Conservation (phyloP, 1,139 yeast species). For the Taphrina populina region DNA sequence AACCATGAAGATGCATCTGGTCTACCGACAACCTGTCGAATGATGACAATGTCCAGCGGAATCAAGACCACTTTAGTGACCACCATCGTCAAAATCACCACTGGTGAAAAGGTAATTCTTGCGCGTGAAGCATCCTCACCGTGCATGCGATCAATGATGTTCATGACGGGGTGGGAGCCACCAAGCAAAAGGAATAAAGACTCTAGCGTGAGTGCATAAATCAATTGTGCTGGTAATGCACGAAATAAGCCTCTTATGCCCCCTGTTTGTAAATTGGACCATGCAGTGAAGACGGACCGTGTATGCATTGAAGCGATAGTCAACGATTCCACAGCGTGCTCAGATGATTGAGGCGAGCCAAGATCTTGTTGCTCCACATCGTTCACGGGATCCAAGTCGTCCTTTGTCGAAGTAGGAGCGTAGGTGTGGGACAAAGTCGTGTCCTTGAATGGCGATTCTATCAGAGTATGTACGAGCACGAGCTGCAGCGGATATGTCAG, state of each 20-base stretch:
- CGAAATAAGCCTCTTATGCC: constrained; percentile 8
- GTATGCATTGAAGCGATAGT: constrained; percentile 6
- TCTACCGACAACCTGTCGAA: constrained; percentile 10
- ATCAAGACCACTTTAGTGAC: constrained; percentile 4
- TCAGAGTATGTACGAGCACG: constrained; percentile 18
- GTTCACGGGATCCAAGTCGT: constrained; percentile 3
- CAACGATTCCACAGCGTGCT: neutral
- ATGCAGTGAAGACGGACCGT: constrained; percentile 12
- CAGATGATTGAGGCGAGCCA: neutral
- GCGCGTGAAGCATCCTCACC: constrained; percentile 7
- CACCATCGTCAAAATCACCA: neutral
- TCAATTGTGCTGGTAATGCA: constrained; percentile 15
- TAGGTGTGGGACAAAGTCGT: neutral
- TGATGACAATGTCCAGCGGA: constrained; percentile 26
- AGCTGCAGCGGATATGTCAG: constrained; percentile 14
- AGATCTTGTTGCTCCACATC: constrained; percentile 2
- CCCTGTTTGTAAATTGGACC: neutral
- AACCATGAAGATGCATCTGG: constrained; percentile 9
- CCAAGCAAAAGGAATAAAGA: constrained; percentile 2
- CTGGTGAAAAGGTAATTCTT: neutral
- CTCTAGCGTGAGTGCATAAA: constrained; percentile 8
- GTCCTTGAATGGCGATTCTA: constrained; percentile 6
- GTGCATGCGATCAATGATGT: constrained; percentile 1
- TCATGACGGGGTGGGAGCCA: constrained; percentile 16
- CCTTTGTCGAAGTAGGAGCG: neutral